Base-by-base conservation (phyloP, 352 stramenopile species). In the Saprolegnia diclina region DNA sequence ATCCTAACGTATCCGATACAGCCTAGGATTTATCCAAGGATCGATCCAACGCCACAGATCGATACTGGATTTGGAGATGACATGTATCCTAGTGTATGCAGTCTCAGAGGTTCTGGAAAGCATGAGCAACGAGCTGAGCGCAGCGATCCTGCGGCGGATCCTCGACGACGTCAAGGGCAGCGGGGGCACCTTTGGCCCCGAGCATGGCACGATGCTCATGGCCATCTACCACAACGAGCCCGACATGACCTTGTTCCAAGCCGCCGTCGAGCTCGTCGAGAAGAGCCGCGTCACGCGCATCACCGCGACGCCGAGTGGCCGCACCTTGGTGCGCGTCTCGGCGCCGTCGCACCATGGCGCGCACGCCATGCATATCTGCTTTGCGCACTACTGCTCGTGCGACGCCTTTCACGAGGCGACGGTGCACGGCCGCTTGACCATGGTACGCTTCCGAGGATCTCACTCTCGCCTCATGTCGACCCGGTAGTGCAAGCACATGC, bases 41-140 rank as follows among this genome's bases (percentile, higher is more conserved):
- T n/a, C 18, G 42, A 14, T 48, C 42, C 42, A 48, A 48, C 4
- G 11, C 11, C 18, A 3, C 7, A 4, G 42, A 14, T 48, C 2
- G 5, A 35, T 35, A 35, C 5, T 35, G 5, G 29, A 35, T 35
- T 35, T 35, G 29, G 5, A 35, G 2, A 35, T 5, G 5, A 35
- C 5, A 5, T 35, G 2, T 5, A 35, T 35, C 29, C 18, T 48
- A n/a, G 18, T 1, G 42, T 10, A 48, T 48, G 11, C 2, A 48
- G 11, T 48, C 18, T n/a, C 3, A 48, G 13, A n/a, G 42, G 42
- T 48, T 48, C 10, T n/a, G 42, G 13, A 2, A 3, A 59, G 52
- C 52, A 69, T 69, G 63, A 69, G 63, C 63, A 69, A 69, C 19
- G 63, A 69, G 22, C 21, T 69, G 45, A 69, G 63, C 53, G 63